Evolutionary conservation across 495 filamentous ascomycete species (phyloP), one percentile per base, ranked within the genome.

Genomic region (Trichoderma reesei): DNA sequence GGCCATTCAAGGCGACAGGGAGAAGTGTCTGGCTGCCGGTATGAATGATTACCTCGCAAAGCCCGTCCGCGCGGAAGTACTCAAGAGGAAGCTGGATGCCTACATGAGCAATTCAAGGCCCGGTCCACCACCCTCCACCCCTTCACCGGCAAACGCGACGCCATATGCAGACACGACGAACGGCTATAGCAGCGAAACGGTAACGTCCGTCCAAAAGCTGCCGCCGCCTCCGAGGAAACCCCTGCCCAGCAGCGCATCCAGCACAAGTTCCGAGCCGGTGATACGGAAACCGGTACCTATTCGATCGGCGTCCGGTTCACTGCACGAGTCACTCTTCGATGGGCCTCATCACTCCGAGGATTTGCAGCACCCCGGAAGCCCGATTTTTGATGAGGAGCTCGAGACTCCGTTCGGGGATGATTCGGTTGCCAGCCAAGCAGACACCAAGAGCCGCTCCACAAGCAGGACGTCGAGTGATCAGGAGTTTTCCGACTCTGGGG

Each of bases 41-140:
- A 96, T 96, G 92, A 96, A 96, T 75, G 91, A 96, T 67, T 96
- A 96, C 66, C 84, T 96, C 5, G 91, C 92, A 33, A 96, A 96
- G 72, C 92, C 92, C 9, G 92, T 96, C 1, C 81, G 90, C 61
- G 85, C 83, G 16, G 83, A 85, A 31, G 79, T 91, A 54, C 76
- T 93, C 41, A 90, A 87, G 72, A 82, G 85, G 69, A 89, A 92
- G 78, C 70, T 93, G 61, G 89, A 92, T 65, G 76, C 80, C 18
- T 91, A 91, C 69, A 65, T 76, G 6, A 72, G 71, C 13, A 61
- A 39, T 39, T 42, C 59, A 39, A 61, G 33, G 14, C 36, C 59
- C 9, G 34, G 3, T 9, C 51, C 51, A 11, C 51, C 51, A 7
- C 14, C 18, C 5, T 31, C 51, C 10, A 56, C 31, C 3, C 51